Base-by-base conservation (phyloP, 768 basidiomycete species). In the Kwoniella bestiolae region DNA sequence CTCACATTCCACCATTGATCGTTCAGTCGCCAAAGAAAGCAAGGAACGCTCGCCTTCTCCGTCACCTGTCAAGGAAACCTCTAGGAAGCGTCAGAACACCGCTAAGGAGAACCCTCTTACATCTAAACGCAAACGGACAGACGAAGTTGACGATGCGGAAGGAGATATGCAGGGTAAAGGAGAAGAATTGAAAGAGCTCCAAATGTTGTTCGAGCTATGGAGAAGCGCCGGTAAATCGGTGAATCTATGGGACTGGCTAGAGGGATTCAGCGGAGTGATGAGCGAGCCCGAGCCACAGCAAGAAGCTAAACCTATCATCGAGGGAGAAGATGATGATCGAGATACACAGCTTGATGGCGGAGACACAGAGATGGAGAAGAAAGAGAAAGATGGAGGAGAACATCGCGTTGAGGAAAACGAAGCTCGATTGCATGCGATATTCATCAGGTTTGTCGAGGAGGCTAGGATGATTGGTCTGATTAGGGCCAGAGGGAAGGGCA, bases 231-330 rank as follows among this genome's bases (percentile, higher is more conserved):
- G 76, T 2, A 64, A 66, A 57, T 68, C 56, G 18, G 70, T 78
- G 44, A 78, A 78, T 58, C 72, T 78, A 8, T 78, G 74, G 74
- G 76, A 78, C 38, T 78, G 76, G 76, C 62, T 78, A 4, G 70
- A 75, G 49, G 76, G 70, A 1, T 78, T 73, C 65, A 53, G 71
- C 38, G 51, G 51, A 5, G 44, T 41, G 18, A 60, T 70, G 69
- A 56, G 53, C 21, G 51, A 68, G n/a, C 3, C 29, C 3, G 25
- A 35, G 21, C 3, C 3, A 2, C 32, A 47, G 25, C 44, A 23
- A 44, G 26, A 60, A 59, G 57, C 18, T 5, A 23, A 44, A 14
- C 23, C 14, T 7, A 47, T 21, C 7, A 7, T 23, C 21, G 56
- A 55, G 29, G 29, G 67, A 60, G 57, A 41, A 16, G 63, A 41